Evolutionary conservation across 2,329 filamentous ascomycete species (phyloP), one percentile per base, ranked within the genome.

Genomic region (Endoconidiophora laricicola): DNA sequence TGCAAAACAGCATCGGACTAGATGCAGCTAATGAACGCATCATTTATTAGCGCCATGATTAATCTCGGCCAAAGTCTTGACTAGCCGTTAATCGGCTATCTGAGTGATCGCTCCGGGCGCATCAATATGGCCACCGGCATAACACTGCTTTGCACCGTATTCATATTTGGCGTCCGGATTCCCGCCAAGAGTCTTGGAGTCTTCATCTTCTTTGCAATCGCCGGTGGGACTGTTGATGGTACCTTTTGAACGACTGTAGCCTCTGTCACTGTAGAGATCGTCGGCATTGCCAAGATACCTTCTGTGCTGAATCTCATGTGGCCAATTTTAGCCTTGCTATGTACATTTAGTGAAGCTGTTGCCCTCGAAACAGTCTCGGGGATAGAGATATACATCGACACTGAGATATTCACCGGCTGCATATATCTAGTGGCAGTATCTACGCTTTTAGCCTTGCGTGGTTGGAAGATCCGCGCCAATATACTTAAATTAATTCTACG

Each of bases 121-220:
- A 73, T 90, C 56, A 88, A 90, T 59, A 79, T 87, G 65, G 79
- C 82, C 1, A 71, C 67, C 2, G 59, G 74, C 0, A 77, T 78
- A 60, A 85, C 82, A 0, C 72, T 83, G 33, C 59, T 80, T 2
- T 73, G 74, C 1, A 79, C 76, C 5, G 53, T 87, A 1, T 74
- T 83, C 36, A 73, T 75, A 37, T 70, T 90, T 42, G 72, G 81
- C 18, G 70, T 90, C 33, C 90, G 85, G 85, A 77, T 79, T 49
- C 81, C 82, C 2, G 74, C 76, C 40, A 73, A 71, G 55, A 61
- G 60, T 9, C 83, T 78, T 55, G 79, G 76, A 0, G 75, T 84
- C 0, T 67, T 86, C 24, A 70, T 90, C 29, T 73, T 88, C 57
- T 90, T 84, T 58, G 72, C 78, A 1, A 62, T 90, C 12, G 62